Percentiles rank a stretch among this genome's conserved stretches.
Evolutionary conservation across 2,329 filamentous ascomycete species (phyloP).

Genomic region (Thermothelomyces thermophilus): DNA sequence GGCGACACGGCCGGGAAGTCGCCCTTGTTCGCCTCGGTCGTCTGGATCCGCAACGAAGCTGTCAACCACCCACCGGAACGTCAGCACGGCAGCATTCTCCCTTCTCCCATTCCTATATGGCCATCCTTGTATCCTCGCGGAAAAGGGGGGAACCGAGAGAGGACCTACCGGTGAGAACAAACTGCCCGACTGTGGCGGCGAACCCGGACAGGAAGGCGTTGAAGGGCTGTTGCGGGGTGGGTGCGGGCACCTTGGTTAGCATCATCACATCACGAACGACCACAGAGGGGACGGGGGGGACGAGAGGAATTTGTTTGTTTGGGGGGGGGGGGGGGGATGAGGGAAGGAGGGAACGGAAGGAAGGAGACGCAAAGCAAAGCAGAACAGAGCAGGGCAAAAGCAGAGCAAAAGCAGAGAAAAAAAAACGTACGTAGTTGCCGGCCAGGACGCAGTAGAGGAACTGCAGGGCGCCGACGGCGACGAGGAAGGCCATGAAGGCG

Average conservation of each 20-base stretch:
- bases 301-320: too few relatives aligned
- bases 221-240: constrained; percentile 83
- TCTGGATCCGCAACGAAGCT: constrained; percentile 84
- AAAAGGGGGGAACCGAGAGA: neutral
- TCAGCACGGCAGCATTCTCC: too few relatives aligned
- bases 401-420: neutral
- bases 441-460: constrained; percentile 88
- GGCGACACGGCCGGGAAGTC: constrained; percentile 73
- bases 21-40: constrained; percentile 70
- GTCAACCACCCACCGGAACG: constrained; percentile 3
- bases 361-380: too few relatives aligned
- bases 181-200: constrained; percentile 89
- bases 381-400: too few relatives aligned
- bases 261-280: too few relatives aligned
- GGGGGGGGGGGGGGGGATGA: too few relatives aligned
- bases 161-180: constrained; percentile 78
- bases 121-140: neutral
- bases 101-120: neutral
- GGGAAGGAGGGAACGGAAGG: too few relatives aligned
- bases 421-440: constrained; percentile 79
- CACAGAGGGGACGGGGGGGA: too few relatives aligned
- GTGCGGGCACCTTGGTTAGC: neutral
- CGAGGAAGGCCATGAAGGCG: constrained; percentile 80
- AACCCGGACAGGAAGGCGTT: constrained; percentile 98
- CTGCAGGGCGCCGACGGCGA: constrained; percentile 80